These are phyloP conservation scores for Sporobolomyces phaffii DNA, from an alignment of 768 basidiomycete species.

Conservation along the genomic window DNA sequence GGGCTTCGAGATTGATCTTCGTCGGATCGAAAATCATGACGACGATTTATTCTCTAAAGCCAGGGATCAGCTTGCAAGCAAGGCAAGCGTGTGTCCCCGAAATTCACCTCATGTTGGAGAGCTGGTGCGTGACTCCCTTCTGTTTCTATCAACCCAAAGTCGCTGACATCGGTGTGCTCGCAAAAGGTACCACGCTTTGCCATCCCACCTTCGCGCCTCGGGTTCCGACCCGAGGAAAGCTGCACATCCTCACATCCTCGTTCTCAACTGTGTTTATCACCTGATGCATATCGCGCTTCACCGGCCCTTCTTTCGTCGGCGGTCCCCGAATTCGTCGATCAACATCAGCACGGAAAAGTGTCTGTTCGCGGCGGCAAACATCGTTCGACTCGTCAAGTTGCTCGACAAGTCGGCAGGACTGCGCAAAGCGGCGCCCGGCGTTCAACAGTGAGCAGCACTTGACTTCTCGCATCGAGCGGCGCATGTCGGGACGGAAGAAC, in stretches of 20 bases:
- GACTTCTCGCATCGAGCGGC: too few relatives aligned
- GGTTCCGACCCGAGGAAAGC: slow-evolving; percentile 19
- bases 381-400: slow-evolving; percentile 32
- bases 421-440: background rate
- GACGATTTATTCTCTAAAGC: slow-evolving; percentile 21
- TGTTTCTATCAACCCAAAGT: too few relatives aligned
- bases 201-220: slow-evolving; percentile 24
- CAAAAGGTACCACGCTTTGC: slow-evolving; percentile 30
- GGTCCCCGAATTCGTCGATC: background rate
- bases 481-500: too few relatives aligned
- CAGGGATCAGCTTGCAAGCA: slow-evolving; percentile 4
- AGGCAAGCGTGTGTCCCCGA: slow-evolving; percentile 27
- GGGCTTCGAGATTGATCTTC: slow-evolving; percentile 13
- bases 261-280: slow-evolving; percentile 4
- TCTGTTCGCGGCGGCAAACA: slow-evolving; percentile 17
- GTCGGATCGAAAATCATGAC: slow-evolving; percentile 18
- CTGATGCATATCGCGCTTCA: slow-evolving; percentile 21
- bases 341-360: slow-evolving; percentile 37
- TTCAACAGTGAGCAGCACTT: slow-evolving; percentile 37
- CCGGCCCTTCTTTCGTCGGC: slow-evolving; percentile 34
- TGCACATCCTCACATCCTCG: slow-evolving; percentile 23
- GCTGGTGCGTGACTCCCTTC: slow-evolving; percentile 16
- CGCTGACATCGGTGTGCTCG: too few relatives aligned
- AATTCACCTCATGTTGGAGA: slow-evolving; percentile 28
- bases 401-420: slow-evolving; percentile 10